Conservation (phyloP, 2,329 filamentous ascomycete genomes). For the Colletotrichum scovillei region DNA sequence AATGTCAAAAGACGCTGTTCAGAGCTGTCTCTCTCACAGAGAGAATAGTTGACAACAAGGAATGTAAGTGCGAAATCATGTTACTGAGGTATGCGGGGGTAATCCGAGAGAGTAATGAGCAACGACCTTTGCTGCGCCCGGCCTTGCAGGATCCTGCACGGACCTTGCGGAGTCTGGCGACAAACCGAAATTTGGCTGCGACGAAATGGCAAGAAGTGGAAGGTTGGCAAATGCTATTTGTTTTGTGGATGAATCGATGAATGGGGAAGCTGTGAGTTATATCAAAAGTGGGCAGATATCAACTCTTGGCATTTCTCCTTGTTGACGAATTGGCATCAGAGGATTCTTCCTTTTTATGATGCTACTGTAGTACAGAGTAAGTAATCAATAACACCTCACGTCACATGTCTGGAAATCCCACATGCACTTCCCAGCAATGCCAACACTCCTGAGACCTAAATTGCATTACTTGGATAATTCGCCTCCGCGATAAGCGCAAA, state of each 20-base stretch:
- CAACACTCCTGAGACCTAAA: not conserved
- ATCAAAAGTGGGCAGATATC: not conserved
- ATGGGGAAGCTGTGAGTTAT: not conserved
- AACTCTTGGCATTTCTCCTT: not conserved
- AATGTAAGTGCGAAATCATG: not conserved
- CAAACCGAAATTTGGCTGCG: too few species aligned
- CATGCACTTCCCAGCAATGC: not conserved
- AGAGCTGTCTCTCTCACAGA: not conserved
- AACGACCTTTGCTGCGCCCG: not conserved
- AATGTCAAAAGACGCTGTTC: not conserved
- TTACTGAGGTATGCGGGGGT: not conserved
- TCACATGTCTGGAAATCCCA: not conserved
- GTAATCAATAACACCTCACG: not conserved
- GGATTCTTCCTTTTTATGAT: not conserved
- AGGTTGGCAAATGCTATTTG: not conserved
- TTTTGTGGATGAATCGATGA: not conserved
- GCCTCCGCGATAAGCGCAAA: not conserved
- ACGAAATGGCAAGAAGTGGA: too few species aligned
- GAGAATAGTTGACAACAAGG: not conserved
- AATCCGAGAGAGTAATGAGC: not conserved
- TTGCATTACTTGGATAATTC: not conserved
- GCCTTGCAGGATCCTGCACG: not conserved
- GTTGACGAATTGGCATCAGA: not conserved
- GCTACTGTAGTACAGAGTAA: not conserved
- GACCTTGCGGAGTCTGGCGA: not conserved